Evolutionary conservation across 2,329 filamentous ascomycete genomes (phyloP), one percentile per base, ranked within the genome.

Genomic region (Elsinoe batatas): DNA sequence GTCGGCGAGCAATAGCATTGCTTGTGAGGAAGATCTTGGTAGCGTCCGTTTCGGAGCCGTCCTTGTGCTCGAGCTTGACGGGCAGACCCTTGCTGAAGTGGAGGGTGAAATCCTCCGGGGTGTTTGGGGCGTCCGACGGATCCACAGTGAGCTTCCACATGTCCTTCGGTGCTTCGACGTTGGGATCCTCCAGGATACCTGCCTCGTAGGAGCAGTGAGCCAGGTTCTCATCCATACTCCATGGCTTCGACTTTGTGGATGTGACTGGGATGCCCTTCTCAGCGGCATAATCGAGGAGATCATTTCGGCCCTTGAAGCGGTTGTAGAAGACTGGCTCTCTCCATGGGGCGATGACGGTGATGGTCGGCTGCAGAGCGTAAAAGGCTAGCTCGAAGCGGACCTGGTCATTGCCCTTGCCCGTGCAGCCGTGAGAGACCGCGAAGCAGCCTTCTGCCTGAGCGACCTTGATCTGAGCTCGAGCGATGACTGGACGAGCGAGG

Each of bases 151-250:
- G 76, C 65, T 82, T 91, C 88, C 88, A 91, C 82, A 91, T 87
- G 69, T 91, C 85, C 63, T 79, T 76, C 56, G 87, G 86, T 36
- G 87, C 81, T 58, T 83, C 82, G 63, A 78, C 74, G 67, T 75
- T 71, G 58, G 80, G 79, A 63, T 82, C 81, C 71, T 88, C 85
- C 58, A 88, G 77, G 60, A 84, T 84, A 67, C 87, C 87, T 53
- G 84, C 84, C 76, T 94, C 88, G 71, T 93, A 94, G 59, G 74
- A 79, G 76, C 83, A 88, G 72, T 91, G 87, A 56, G 83, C 85
- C 64, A 88, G 66, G 73, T 88, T 87, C 70, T 84, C 82, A 63
- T 84, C 81, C 76, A 79, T 79, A 58, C 78, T 77, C 80, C 81
- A 87, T 46, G 83, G 83, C 72, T 84, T 83, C 67, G 81, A 80